Conservation (phyloP, 768 basidiomycete species). For the Hericium alpestre region DNA sequence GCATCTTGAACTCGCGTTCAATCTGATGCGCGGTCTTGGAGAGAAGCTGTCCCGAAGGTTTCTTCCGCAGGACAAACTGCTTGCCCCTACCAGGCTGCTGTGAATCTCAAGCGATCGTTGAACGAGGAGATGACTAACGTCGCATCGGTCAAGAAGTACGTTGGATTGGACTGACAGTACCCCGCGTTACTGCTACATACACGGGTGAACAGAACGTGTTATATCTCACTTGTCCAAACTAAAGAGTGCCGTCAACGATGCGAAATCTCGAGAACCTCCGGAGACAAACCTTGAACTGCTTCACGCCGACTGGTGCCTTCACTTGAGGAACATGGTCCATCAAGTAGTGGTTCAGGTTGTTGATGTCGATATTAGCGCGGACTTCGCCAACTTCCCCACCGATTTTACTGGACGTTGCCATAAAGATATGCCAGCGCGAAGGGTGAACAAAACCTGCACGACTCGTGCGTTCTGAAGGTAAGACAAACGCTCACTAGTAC, state of each 20-base stretch:
- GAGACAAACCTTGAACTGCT: slow-evolving; percentile 80
- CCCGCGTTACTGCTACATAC: neutral
- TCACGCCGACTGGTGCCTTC: slow-evolving; percentile 57
- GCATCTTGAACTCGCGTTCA: slow-evolving; percentile 82
- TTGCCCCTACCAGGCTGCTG: slow-evolving; percentile 23
- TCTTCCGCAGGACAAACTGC: slow-evolving; percentile 83
- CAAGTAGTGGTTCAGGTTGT: slow-evolving; percentile 58
- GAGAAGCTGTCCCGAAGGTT: slow-evolving; percentile 79
- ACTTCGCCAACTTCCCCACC: slow-evolving; percentile 72
- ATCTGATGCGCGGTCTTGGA: slow-evolving; percentile 91
- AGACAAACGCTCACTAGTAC: too few species aligned
- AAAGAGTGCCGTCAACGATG: neutral
- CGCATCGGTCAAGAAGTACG: slow-evolving; percentile 82
- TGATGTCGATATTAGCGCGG: slow-evolving; percentile 57
- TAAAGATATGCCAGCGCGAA: slow-evolving; percentile 5
- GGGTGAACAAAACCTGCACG: neutral
- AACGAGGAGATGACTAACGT: slow-evolving; percentile 31
- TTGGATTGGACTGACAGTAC: slow-evolving; percentile 74
- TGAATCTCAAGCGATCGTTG: slow-evolving; percentile 1
- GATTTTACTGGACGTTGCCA: slow-evolving; percentile 17
- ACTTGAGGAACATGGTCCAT: slow-evolving; percentile 42
- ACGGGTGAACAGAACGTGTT: neutral
- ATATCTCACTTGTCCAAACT: slow-evolving; percentile 81
- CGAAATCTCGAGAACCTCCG: too few species aligned
- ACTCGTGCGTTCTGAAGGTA: neutral